Evolutionary conservation across 148 eudicot species (phyloP).

Genomic region (Spergularia marina): DNA sequence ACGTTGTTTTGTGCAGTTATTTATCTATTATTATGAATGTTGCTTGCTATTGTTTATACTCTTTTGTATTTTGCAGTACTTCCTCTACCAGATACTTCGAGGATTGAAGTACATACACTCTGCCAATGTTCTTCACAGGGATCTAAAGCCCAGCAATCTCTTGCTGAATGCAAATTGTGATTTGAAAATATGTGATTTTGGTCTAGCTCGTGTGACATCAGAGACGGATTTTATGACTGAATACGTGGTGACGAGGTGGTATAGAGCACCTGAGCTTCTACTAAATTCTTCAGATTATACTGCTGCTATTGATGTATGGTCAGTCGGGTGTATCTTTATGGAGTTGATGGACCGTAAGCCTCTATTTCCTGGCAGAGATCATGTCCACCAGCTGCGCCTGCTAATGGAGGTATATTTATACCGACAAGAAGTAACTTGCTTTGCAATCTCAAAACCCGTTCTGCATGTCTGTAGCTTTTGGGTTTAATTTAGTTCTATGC

Average conservation of each 20-base stretch:
- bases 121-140: conserved; percentile 95
- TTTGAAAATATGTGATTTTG: conserved; percentile 94
- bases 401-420: conserved; percentile 67
- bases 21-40: background rate
- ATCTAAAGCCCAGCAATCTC: conserved; percentile 96
- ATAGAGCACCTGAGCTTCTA: conserved; percentile 87
- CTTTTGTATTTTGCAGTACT: conserved; percentile 62
- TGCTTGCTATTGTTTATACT: background rate
- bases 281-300: conserved; percentile 94
- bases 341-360: conserved; percentile 97
- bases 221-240: conserved; percentile 97
- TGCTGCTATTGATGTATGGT: conserved; percentile 96
- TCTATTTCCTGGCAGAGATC: conserved; percentile 96
- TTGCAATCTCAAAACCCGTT: background rate
- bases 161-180: conserved; percentile 96
- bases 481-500: no score
- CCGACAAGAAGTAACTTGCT: background rate
- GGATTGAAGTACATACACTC: conserved; percentile 97
- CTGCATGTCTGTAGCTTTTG: background rate
- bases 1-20: background rate
- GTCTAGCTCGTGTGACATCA: conserved; percentile 91
- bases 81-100: conserved; percentile 95
- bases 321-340: conserved; percentile 97
- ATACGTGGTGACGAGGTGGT: conserved; percentile 97
- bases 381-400: conserved; percentile 88